phyloP scores from a whole-genome alignment of 306 rosid genomes.

The Cicer pinnatifidum region DNA sequence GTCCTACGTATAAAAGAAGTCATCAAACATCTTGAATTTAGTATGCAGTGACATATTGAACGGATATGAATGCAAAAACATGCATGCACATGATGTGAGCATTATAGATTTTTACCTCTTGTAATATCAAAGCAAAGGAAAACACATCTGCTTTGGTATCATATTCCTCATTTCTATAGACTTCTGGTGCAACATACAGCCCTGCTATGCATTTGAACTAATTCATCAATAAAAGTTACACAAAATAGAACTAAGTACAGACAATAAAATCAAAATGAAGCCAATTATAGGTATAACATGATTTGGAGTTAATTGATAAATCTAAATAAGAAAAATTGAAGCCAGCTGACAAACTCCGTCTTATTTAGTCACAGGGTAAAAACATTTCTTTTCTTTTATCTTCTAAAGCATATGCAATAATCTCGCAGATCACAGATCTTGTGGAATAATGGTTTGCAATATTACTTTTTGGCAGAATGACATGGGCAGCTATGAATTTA shows the following conservation, averaged over 20 bases:
- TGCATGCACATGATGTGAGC: slow-evolving; percentile 6
- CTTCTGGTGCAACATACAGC: slow-evolving; percentile 69
- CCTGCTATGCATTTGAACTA: slow-evolving; percentile 47
- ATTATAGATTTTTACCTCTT: slow-evolving; percentile 52
- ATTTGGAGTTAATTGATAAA: slow-evolving; percentile 3
- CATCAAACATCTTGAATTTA: slow-evolving; percentile 26
- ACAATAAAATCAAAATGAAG: slow-evolving; percentile 19
- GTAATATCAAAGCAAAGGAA: slow-evolving; percentile 61
- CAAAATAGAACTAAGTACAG: slow-evolving; percentile 32
- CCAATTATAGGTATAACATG: background rate
- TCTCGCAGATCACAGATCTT: slow-evolving; percentile 14
- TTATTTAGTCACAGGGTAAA: slow-evolving; percentile 12
- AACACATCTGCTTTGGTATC: slow-evolving; percentile 61
- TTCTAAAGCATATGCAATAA: slow-evolving; percentile 28
- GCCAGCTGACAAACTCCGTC: slow-evolving; percentile 16
- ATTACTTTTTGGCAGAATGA: slow-evolving; percentile 27
- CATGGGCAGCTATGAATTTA: slow-evolving; percentile 12
- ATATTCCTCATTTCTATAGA: slow-evolving; percentile 59
- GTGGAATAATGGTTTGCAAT: slow-evolving; percentile 19
- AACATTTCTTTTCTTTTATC: slow-evolving; percentile 4
- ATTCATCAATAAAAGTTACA: slow-evolving; percentile 28
- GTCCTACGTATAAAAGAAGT: background rate
- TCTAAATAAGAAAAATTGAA: slow-evolving; percentile 27
- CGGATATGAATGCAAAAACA: slow-evolving; percentile 11
- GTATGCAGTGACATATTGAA: slow-evolving; percentile 6